Percentiles rank a stretch among this genome's conserved stretches.
These are phyloP conservation scores for Primulina eburnea DNA, from an alignment of 257 asterid genomes.

Conservation along the genomic window DNA sequence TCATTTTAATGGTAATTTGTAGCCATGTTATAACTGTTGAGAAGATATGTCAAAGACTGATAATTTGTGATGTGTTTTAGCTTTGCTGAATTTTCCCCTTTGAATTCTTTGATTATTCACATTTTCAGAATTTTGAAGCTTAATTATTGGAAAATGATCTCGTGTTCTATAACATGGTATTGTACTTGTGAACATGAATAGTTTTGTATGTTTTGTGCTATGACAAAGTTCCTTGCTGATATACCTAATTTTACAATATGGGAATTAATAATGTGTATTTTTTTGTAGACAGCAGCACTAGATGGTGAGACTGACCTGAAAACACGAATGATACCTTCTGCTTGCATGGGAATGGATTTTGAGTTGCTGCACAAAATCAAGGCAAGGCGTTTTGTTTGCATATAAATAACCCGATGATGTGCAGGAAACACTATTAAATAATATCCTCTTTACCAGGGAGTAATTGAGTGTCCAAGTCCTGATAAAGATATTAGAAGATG, in stretches of 20 bases:
- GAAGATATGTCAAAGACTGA: constrained; percentile 11
- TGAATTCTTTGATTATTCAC: background rate
- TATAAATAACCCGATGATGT: constrained; percentile 14
- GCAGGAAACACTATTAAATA: constrained; percentile 19
- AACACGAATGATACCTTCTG: constrained; percentile 85
- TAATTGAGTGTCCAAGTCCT: constrained; percentile 91
- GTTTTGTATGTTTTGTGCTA: constrained; percentile 10
- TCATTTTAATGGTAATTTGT: constrained; percentile 12
- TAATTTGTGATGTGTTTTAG: constrained; percentile 17
- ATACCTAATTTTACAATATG: constrained; percentile 12
- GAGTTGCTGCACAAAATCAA: constrained; percentile 89
- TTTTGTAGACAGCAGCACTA: constrained; percentile 82
- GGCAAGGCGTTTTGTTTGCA: constrained; percentile 41
- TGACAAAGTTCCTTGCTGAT: background rate
- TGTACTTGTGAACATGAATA: constrained; percentile 1
- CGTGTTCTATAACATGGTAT: constrained; percentile 11
- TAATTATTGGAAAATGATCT: background rate
- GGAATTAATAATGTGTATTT: constrained; percentile 19
- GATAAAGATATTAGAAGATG: constrained; percentile 93
- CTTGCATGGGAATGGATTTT: constrained; percentile 93
- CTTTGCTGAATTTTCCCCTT: background rate
- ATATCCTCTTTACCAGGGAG: constrained; percentile 62
- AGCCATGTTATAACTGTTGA: background rate
- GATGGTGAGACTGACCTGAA: constrained; percentile 99
- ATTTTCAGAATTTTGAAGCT: constrained; percentile 1